Evolutionary conservation across 768 basidiomycete species (phyloP).

Genomic region (Phanerochaete sordida): DNA sequence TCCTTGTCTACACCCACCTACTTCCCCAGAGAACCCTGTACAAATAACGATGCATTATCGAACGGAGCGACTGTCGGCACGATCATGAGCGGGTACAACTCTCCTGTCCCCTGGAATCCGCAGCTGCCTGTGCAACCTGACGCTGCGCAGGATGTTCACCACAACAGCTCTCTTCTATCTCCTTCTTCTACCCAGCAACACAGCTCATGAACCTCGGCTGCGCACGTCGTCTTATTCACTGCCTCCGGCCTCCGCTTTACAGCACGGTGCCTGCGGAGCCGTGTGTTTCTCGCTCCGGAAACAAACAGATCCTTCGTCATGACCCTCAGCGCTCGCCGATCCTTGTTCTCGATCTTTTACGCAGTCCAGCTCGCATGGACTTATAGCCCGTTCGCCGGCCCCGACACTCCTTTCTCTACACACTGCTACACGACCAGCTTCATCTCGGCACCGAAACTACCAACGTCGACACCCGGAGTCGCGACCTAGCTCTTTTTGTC

Average conservation of each 20-base stretch:
- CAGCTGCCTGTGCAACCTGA: not conserved
- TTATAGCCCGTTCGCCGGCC: not conserved
- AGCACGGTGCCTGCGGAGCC: not conserved
- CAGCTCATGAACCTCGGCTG: not conserved
- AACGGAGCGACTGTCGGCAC: too few relatives aligned
- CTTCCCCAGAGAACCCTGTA: too few relatives aligned
- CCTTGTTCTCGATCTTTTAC: conserved; percentile 38
- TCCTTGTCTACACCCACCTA: too few relatives aligned
- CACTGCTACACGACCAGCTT: not conserved
- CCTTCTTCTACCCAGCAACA: not conserved
- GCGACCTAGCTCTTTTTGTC: not conserved
- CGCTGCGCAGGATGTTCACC: not conserved
- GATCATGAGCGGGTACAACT: not conserved
- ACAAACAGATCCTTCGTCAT: not conserved
- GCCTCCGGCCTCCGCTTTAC: not conserved
- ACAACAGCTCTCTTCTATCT: not conserved
- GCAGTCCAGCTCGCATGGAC: conserved; percentile 24
- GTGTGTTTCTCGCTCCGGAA: not conserved
- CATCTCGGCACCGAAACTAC: not conserved
- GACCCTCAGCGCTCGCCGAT: conserved; percentile 37
- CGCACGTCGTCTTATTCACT: not conserved
- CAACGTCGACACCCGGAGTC: not conserved
- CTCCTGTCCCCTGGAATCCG: not conserved
- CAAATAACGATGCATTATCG: too few relatives aligned
- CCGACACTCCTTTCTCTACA: not conserved